Evolutionary conservation across 176 grass and related monocot genomes (phyloP).

Genomic region (Phoenix roebelenii): DNA sequence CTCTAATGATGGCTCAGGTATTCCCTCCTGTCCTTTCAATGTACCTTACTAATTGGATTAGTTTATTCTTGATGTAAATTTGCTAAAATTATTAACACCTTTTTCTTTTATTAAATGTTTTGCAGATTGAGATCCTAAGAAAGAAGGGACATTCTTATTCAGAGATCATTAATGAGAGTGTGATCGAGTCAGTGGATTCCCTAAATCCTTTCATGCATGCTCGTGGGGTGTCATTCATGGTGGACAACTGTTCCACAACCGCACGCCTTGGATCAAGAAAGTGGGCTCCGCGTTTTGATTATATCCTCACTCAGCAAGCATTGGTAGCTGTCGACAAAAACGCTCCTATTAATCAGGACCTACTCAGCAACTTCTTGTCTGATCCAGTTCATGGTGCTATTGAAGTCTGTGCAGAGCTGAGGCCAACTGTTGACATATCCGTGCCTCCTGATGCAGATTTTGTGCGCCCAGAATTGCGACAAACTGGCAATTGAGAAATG

Average conservation of each 20-base stretch:
- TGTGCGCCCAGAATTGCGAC: constrained; percentile 74
- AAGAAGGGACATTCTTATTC: constrained; percentile 90
- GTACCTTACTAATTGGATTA: not conserved
- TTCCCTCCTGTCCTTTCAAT: not conserved
- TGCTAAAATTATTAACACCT: too few species aligned
- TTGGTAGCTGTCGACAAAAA: constrained; percentile 49
- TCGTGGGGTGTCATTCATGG: constrained; percentile 90
- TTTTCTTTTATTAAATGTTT: too few species aligned
- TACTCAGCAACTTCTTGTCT: constrained; percentile 80
- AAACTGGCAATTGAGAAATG: constrained; percentile 20
- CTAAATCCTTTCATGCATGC: constrained; percentile 96
- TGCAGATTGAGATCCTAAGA: constrained; percentile 65
- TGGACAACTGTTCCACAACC: constrained; percentile 88
- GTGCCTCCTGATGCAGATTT: constrained; percentile 80
- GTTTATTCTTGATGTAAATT: too few species aligned
- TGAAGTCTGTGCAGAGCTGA: constrained; percentile 60
- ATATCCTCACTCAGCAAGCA: constrained; percentile 81
- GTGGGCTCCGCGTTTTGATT: constrained; percentile 84
- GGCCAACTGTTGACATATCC: constrained; percentile 86
- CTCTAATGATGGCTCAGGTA: constrained; percentile 93
- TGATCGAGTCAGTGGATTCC: constrained; percentile 86
- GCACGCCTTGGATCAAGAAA: constrained; percentile 82
- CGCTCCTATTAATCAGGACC: constrained; percentile 57
- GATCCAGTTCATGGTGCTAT: constrained; percentile 72
- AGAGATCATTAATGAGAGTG: constrained; percentile 73